phyloP scores from a whole-genome alignment of 148 eudicot genomes.

The Chenopodium berlandieri region DNA sequence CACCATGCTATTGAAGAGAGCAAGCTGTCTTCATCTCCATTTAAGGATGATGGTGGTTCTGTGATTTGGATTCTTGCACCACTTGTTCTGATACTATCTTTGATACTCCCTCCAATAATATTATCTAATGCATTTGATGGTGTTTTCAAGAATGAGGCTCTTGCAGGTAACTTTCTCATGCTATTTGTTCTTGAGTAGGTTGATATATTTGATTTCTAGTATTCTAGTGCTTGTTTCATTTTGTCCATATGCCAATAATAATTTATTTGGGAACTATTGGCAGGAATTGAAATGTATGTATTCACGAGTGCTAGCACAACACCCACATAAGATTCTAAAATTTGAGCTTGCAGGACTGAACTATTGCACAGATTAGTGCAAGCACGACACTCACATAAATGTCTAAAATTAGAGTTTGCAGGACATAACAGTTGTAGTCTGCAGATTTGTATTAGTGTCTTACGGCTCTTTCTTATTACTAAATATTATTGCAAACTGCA shows the following conservation, averaged over 20 bases:
- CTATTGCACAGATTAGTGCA: not conserved
- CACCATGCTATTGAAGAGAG: slow-evolving; percentile 67
- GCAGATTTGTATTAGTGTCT: not conserved
- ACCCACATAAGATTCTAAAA: not conserved
- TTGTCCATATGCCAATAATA: too few relatives aligned
- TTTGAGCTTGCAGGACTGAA: not conserved
- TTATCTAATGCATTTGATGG: slow-evolving; percentile 41
- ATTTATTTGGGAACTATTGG: not conserved
- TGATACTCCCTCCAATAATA: slow-evolving; percentile 66
- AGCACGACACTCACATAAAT: not conserved
- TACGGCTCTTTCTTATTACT: not conserved
- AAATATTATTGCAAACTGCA: not conserved
- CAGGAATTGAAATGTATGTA: not conserved
- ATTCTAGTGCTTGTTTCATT: not conserved
- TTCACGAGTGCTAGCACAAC: not conserved
- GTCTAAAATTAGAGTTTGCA: not conserved
- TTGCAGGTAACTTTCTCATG: slow-evolving; percentile 44
- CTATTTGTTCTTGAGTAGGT: not conserved
- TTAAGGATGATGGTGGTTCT: slow-evolving; percentile 54
- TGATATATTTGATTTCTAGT: not conserved
- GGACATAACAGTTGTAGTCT: not conserved
- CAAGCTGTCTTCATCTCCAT: slow-evolving; percentile 53
- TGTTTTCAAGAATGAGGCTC: slow-evolving; percentile 41
- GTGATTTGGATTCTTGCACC: slow-evolving; percentile 77
- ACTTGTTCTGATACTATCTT: slow-evolving; percentile 52